Base-by-base conservation (phyloP, 2,329 filamentous ascomycete species). In the Aspergillus brasiliensis region DNA sequence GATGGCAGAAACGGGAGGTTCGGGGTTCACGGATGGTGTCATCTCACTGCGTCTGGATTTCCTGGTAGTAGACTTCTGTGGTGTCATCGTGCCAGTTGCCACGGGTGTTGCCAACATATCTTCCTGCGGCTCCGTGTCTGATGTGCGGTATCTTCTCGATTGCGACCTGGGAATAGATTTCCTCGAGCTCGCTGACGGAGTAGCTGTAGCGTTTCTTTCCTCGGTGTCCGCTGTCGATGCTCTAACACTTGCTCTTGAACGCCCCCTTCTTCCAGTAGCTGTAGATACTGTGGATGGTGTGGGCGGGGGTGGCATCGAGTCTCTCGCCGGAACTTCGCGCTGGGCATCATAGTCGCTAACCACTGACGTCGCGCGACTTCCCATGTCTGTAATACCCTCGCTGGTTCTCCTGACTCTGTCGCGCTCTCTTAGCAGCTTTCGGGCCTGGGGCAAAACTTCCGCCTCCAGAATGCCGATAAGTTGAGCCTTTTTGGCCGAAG, bases 401-500 rank as follows among this genome's bases (percentile, higher is more conserved):
- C 92, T 94, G 2, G 92, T 93, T 62, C 94, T 88, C 80, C 92
- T 92, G 13, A 92, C 93, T 59, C 88, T 86, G 44, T 90, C 88
- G 68, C 90, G 87, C 55, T 89, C 87, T 11, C 86, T 84, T 31
- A 96, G 82, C 23, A 98, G 84, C 76, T 89, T 91, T 66, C 86
- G 85, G 2, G 91, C 89, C 69, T 94, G 89, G 0, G 94, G 90
- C 4, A 91, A 79, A 27, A 99, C 84, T 64, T 95, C 82, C 31
- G 90, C 83, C 71, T 89, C 88, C 77, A 99, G 92, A 49, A 98
- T 86, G 7, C 90, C 87, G 61, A 99, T 83, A 21, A 99, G 86
- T 72, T 96, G 89, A 0, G 87, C 81, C 80, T 99, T 99, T 80
- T 98, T 99, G 11, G 95, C 92, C 4, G 88, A 93, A 0, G 91